Evolutionary conservation across 2,329 filamentous ascomycete species (phyloP).

Genomic region (Penicillium sp.): DNA sequence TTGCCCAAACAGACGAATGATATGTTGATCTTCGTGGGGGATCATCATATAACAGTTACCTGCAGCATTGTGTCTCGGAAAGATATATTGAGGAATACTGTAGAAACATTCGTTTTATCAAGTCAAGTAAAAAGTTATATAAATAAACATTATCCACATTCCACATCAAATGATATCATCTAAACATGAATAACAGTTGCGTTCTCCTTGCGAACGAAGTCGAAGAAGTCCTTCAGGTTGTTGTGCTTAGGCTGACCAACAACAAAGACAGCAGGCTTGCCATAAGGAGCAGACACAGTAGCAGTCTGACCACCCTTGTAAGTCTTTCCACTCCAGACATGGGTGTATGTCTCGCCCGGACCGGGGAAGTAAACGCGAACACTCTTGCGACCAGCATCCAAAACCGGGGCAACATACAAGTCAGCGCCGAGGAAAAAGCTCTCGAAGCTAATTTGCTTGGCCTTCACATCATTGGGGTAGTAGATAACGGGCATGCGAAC

Average conservation of each 20-base stretch:
- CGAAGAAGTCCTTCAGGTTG: conserved; percentile 17
- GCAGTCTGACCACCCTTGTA: conserved; percentile 17
- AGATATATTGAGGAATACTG: background rate
- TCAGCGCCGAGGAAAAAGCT: conserved; percentile 25
- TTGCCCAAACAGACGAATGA: conserved; percentile 3
- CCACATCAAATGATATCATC: background rate
- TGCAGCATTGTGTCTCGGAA: no score
- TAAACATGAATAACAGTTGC: conserved; percentile 14
- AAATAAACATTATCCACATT: background rate
- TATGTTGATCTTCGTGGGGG: background rate
- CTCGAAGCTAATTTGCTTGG: conserved; percentile 23
- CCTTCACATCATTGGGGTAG: conserved; percentile 17
- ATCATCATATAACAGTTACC: background rate
- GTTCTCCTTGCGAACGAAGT: conserved; percentile 20
- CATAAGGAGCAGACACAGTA: conserved; percentile 14
- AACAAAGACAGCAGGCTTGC: conserved; percentile 22
- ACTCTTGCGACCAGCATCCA: conserved; percentile 15
- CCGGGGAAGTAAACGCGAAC: conserved; percentile 23
- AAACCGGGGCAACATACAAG: conserved; percentile 23
- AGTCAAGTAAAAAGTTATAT: background rate
- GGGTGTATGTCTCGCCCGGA: conserved; percentile 14
- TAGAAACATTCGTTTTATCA: no score
- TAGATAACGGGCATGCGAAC: conserved; percentile 26
- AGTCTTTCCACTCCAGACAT: conserved; percentile 19
- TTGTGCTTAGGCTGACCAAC: conserved; percentile 16